Evolutionary conservation across 2,329 filamentous ascomycete genomes (phyloP), one percentile per base, ranked within the genome.

Genomic region (Pseudocercospora crystallina): DNA sequence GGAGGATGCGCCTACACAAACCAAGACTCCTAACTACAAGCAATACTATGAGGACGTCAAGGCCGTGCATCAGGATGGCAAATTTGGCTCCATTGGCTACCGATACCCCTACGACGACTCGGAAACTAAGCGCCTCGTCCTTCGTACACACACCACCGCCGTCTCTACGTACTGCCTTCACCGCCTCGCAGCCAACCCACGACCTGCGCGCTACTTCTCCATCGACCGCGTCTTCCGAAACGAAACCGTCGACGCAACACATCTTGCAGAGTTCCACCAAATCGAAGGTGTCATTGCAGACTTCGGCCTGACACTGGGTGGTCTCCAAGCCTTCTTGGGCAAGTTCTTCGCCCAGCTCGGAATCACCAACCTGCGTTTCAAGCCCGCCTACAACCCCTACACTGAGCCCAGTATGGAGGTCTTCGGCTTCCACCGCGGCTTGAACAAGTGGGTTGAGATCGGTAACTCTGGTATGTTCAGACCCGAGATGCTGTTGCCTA

Each of bases 381-480:
- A 99, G 79, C 94, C 94, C 13, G 94, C 94, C 1, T 95, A 95
- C 76, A 95, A 96, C 75, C 89, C 89, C 1, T 91, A 95, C 77
- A 96, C 90, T 26, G 94, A 99, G 74, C 91, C 94, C 29, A 87
- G 86, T 69, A 95, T 99, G 90, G 94, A 99, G 74, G 95, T 99
- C 61, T 99, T 97, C 75, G 90, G 89, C 60, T 97, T 86, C 77
- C 94, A 97, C 78, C 82, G 86, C 65, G 92, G 90, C 3, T 76
- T 96, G 43, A 83, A 83, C 65, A 95, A 95, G 77, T 86, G 95
- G 76, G 89, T 97, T 20, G 94, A 97, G 76, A 97, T 97, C 68
- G 94, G 94, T 53, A 97, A 99, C 76, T 92, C 87, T 63, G 94
- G 94, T 58, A 97, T 99, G 91, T 99, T 99, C 84, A 81, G 94